A percentile compares a stretch with the other conserved stretches of the same genome.
Evolutionary conservation across 1,284 basidiomycete genomes (phyloP).

Genomic region (Ganoderma lingzhi): DNA sequence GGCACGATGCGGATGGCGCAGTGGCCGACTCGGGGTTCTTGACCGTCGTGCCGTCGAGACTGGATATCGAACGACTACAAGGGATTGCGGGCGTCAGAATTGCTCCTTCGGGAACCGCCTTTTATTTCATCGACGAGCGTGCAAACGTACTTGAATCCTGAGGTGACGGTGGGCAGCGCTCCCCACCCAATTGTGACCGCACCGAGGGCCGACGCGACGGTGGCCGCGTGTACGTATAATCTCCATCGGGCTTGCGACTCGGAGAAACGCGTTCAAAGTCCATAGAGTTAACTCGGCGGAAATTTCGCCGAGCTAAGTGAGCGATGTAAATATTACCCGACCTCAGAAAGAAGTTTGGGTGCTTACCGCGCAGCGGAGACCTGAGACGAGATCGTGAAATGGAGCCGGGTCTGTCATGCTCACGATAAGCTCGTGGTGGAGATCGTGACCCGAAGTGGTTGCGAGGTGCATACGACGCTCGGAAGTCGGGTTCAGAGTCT

Average conservation of each 20-base stretch:
- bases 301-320: neutral
- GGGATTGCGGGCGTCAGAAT: neutral
- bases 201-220: neutral
- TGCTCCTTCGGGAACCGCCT: neutral
- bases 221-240: neutral
- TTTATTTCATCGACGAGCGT: too few relatives aligned
- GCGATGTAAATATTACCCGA: neutral
- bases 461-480: neutral
- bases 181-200: neutral
- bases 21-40: neutral
- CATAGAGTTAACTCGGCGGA: too few relatives aligned
- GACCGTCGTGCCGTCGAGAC: neutral
- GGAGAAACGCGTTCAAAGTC: too few relatives aligned
- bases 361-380: neutral
- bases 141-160: neutral
- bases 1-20: neutral
- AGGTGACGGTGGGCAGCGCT: neutral
- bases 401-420: too few relatives aligned
- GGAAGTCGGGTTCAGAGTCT: neutral
- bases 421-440: neutral
- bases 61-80: neutral
- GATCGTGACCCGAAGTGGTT: neutral
- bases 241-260: neutral
- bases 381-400: neutral
- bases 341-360: neutral